Evolutionary conservation across 352 stramenopile genomes (phyloP).

Genomic region (Globisporangium radiosum): DNA sequence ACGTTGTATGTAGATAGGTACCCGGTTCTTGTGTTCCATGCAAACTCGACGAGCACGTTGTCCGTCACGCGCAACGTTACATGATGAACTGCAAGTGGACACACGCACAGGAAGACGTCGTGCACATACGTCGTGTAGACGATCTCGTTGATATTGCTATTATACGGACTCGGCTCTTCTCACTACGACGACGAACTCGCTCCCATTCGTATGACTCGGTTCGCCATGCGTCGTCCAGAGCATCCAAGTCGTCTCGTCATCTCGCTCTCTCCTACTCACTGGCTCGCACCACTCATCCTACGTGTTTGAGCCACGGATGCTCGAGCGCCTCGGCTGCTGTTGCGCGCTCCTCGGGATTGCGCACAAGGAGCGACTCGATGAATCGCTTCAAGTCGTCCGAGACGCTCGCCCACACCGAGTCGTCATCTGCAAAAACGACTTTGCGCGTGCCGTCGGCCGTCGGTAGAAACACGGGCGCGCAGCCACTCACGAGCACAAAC

Average conservation of each 20-base stretch:
- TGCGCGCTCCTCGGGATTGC: slow-evolving; percentile 67
- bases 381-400: slow-evolving; percentile 62
- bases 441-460: slow-evolving; percentile 54
- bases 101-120: no score
- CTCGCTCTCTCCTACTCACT: background rate
- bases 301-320: slow-evolving; percentile 52
- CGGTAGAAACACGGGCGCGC: slow-evolving; percentile 65
- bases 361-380: slow-evolving; percentile 66
- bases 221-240: background rate
- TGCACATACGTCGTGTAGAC: no score
- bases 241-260: background rate
- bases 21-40: no score
- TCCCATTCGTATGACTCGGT: no score
- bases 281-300: background rate
- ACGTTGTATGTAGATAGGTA: no score
- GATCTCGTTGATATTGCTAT: no score
- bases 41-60: no score
- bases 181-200: no score
- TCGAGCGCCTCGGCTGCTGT: slow-evolving; percentile 65
- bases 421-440: slow-evolving; percentile 73
- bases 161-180: no score
- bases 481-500: slow-evolving; percentile 85
- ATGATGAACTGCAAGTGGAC: no score
- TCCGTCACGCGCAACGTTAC: no score
- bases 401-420: slow-evolving; percentile 52